phyloP scores from a whole-genome alignment of 2,329 filamentous ascomycete genomes.

The Calonectria hawksworthii region DNA sequence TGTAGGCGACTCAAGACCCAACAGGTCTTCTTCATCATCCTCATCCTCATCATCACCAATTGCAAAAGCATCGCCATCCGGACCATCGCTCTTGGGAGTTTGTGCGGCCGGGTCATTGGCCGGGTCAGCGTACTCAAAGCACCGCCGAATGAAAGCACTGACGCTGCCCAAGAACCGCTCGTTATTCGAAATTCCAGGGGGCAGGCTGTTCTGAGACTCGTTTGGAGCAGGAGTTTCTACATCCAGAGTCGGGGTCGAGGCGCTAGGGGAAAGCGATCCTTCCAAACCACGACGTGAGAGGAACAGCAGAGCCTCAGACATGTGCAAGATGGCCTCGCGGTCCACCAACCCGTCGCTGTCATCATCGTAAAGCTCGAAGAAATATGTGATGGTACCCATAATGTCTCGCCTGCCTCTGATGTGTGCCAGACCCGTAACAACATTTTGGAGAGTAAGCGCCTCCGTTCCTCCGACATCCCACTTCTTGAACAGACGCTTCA shows the following conservation, averaged over 20 bases:
- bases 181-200: conserved; percentile 74
- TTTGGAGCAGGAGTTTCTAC: conserved; percentile 49
- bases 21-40: conserved; percentile 63
- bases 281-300: conserved; percentile 90
- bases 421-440: conserved; percentile 89
- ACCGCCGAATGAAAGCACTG: conserved; percentile 94
- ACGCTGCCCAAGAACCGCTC: conserved; percentile 94
- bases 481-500: conserved; percentile 86
- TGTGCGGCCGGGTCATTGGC: conserved; percentile 69
- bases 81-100: conserved; percentile 36
- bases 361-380: conserved; percentile 98
- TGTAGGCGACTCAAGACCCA: conserved; percentile 68
- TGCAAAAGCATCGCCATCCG: conserved; percentile 70
- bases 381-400: conserved; percentile 97
- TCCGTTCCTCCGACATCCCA: conserved; percentile 87
- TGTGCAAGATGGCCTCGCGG: conserved; percentile 92
- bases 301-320: conserved; percentile 94
- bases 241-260: conserved; percentile 68
- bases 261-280: conserved; percentile 76
- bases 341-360: conserved; percentile 92
- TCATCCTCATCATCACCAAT: conserved; percentile 82
- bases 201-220: conserved; percentile 56
- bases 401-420: conserved; percentile 96
- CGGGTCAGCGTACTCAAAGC: conserved; percentile 98
- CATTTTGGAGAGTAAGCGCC: conserved; percentile 89